Conservation (phyloP, 2,329 filamentous ascomycete species). For the Anthostomella pinea region DNA sequence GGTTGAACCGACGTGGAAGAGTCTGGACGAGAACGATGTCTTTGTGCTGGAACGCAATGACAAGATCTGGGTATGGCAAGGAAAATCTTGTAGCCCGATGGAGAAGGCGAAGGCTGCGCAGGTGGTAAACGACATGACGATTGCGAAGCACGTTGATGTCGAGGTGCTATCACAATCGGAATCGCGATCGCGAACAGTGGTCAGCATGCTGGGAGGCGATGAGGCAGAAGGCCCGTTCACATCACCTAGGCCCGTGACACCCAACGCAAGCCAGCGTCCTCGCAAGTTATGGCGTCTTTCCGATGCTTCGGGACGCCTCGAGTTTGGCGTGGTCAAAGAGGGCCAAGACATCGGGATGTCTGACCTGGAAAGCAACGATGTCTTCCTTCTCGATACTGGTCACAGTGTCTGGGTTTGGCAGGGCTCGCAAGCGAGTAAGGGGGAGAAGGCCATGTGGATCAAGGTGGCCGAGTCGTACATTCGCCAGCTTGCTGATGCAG, state of each 20-base stretch:
- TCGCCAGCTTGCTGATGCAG: constrained; percentile 36
- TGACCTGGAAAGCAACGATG: constrained; percentile 57
- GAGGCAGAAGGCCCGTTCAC: constrained; percentile 30
- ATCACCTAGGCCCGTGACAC: constrained; percentile 19
- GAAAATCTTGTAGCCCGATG: constrained; percentile 62
- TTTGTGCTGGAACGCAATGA: constrained; percentile 61
- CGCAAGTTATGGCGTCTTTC: constrained; percentile 60
- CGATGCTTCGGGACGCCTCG: constrained; percentile 55
- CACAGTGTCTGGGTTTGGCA: constrained; percentile 65
- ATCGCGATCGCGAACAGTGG: constrained; percentile 49
- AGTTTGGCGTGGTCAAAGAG: constrained; percentile 58
- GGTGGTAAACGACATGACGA: constrained; percentile 62
- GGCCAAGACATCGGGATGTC: constrained; percentile 40
- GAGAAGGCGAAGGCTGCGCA: constrained; percentile 67
- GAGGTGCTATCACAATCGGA: constrained; percentile 64
- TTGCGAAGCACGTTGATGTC: constrained; percentile 62
- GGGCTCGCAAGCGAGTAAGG: constrained; percentile 53
- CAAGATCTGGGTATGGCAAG: constrained; percentile 71
- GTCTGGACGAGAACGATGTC: constrained; percentile 63
- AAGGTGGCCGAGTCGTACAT: constrained; percentile 57
- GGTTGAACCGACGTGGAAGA: constrained; percentile 59
- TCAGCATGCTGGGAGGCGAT: constrained; percentile 53
- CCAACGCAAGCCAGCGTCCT: constrained; percentile 21
- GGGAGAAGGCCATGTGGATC: constrained; percentile 60
- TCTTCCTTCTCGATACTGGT: constrained; percentile 61